Conservation (phyloP, 2,329 filamentous ascomycete genomes). For the Beauveria caledonica region DNA sequence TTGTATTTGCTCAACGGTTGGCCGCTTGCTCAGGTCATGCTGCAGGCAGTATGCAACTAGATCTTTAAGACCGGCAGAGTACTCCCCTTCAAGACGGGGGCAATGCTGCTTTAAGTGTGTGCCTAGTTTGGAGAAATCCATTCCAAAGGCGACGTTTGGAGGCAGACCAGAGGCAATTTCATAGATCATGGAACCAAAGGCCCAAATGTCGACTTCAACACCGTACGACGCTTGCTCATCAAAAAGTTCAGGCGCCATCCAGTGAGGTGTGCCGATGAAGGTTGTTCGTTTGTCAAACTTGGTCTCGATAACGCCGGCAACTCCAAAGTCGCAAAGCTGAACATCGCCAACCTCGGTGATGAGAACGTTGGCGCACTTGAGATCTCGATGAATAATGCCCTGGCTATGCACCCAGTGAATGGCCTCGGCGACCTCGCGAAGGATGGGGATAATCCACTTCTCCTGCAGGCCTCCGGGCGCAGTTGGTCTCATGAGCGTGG, state of each 20-base stretch:
- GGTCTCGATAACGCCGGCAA: slow-evolving; percentile 68
- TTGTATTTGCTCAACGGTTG: slow-evolving; percentile 61
- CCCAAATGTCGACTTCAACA: slow-evolving; percentile 75
- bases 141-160: slow-evolving; percentile 54
- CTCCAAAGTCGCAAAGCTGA: slow-evolving; percentile 79
- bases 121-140: slow-evolving; percentile 40
- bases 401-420: slow-evolving; percentile 60
- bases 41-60: slow-evolving; percentile 67
- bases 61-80: slow-evolving; percentile 59
- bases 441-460: slow-evolving; percentile 61
- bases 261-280: slow-evolving; percentile 74
- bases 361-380: slow-evolving; percentile 72
- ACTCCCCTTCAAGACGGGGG: slow-evolving; percentile 64
- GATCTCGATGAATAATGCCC: slow-evolving; percentile 62
- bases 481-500: slow-evolving; percentile 62
- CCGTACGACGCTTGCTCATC: slow-evolving; percentile 57
- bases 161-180: slow-evolving; percentile 74
- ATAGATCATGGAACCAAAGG: slow-evolving; percentile 71
- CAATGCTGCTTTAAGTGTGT: slow-evolving; percentile 51
- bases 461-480: slow-evolving; percentile 57
- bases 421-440: slow-evolving; percentile 58
- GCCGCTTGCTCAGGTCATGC: slow-evolving; percentile 58
- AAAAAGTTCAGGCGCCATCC: slow-evolving; percentile 79
- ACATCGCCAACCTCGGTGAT: slow-evolving; percentile 69
- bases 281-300: slow-evolving; percentile 71